Evolutionary conservation across 768 basidiomycete species (phyloP), one percentile per base, ranked within the genome.

Genomic region (Psilocybe cyanescens): DNA sequence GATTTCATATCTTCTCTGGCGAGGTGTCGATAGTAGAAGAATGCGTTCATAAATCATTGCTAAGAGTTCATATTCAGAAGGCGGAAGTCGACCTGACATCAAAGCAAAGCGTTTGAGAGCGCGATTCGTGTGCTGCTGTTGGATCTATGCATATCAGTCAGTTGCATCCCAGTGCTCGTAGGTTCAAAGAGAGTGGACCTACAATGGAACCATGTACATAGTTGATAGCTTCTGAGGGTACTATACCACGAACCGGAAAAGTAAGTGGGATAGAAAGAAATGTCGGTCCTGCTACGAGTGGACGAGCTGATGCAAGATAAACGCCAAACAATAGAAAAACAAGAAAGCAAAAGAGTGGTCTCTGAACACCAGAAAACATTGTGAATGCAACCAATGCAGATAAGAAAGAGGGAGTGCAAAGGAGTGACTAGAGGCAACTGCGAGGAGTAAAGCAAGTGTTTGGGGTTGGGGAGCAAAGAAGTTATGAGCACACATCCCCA

Each of bases 101-200:
- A 81, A 85, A 4, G 90, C 88, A 57, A 86, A 80, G 55, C 91
- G 89, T 57, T 79, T 81, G 57, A 84, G 74, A 54, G 81, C 79
- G 51, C 85, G 86, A 72, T 91, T 92, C 62, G 89, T 82, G 67
- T 87, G 81, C 72, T 89, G 91, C 72, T 92, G 90, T 39, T 48
- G 56, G 30, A 49, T 45, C 56, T 57, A 41, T 14, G n/a, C 6
- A n/a, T 24, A 16, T 29, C 14, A 31, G 46, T 31, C 7, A 28
- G 49, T 30, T 28, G 46, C 8, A 46, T 29, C 14, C n/a, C 6
- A 48, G 33, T 3, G 14, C 7, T 47, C 17, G 9, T 31, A 24
- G n/a, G 31, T 44, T 14, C 30, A n/a, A 0, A 14, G 28, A 30
- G 24, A 48, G 8, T n/a, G n/a, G 9, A 24, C 56, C 5, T 39